Base-by-base conservation (phyloP, 192 early-diverging fungal species). In the Backusella westeae region DNA sequence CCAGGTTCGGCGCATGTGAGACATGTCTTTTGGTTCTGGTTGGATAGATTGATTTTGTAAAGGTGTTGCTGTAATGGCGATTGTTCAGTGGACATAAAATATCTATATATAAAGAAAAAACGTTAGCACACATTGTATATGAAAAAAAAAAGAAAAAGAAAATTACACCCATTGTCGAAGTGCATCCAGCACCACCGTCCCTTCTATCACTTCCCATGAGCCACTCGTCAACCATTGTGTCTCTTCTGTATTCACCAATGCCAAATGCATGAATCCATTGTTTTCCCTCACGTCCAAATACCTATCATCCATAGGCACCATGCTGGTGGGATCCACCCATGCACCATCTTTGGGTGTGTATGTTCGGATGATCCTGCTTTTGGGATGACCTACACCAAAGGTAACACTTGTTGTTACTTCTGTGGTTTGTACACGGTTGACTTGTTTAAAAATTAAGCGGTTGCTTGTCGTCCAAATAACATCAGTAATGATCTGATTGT, bases 391-490 rank as follows among this genome's bases (percentile, higher is more conserved):
- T 68, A 34, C 80, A 17, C 86, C 89, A 17, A 84, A 76, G 34
- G 68, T 78, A 15, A 91, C 88, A 34, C 94, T 63, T 67, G 89
- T 94, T 41, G 95, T 79, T n/a, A 89, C 86, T 76, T 91, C 84
- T 1, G 90, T 87, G 78, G 96, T 94, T 76, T 99, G 97, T 34
- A 98, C 92, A 21, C 97, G 86, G 76, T 99, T 99, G 81, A 94
- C 94, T 35, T 88, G 85, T 66, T 93, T 85, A 35, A 95, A 92
- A 29, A 97, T 59, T 52, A 99, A 77, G 2, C 78, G 67, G 53
- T 84, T 81, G 44, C 89, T 85, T 53, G 91, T 93, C 10, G 93
- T 76, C 97, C 97, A 99, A 17, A 82, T 81, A 34, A 96, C 90
- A 77, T 93, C 92, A 9, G 91, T 89, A 77, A 99, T 87, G 7